Conservation (phyloP, 169 alveolate genomes). For the Plasmodium ovale region DNA sequence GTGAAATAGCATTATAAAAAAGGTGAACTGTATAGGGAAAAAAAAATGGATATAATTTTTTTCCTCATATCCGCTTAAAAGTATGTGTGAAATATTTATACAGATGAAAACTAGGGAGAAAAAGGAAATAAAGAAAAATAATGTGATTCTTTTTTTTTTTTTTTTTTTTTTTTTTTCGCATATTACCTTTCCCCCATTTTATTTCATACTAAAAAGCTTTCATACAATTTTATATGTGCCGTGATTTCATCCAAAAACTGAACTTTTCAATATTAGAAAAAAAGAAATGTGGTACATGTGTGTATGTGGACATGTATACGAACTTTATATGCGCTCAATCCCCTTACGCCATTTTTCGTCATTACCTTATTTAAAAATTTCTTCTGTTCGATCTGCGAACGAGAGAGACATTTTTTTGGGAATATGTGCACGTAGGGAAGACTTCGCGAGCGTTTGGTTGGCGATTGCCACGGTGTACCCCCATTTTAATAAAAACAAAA, state of each 20-base stretch:
- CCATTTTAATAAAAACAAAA: not conserved
- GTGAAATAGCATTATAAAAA: too few species aligned
- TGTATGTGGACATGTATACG: not conserved
- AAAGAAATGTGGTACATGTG: not conserved
- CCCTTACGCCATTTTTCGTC: not conserved
- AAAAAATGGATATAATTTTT: too few species aligned
- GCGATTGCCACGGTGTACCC: too few species aligned
- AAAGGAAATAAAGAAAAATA: conserved; percentile 2
- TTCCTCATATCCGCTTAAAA: too few species aligned
- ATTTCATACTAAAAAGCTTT: conserved; percentile 14
- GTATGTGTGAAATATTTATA: too few species aligned
- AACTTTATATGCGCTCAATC: not conserved
- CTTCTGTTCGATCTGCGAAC: conserved; percentile 47
- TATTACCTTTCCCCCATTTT: not conserved
- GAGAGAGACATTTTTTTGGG: not conserved
- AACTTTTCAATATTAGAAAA: not conserved
- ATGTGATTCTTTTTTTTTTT: not conserved
- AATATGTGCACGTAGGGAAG: too few species aligned
- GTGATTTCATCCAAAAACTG: conserved; percentile 33
- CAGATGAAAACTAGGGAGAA: not conserved
- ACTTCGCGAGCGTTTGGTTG: too few species aligned
- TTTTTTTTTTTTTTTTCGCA: not conserved
- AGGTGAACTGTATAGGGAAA: too few species aligned
- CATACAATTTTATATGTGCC: conserved; percentile 18
- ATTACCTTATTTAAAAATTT: conserved; percentile 28